These are phyloP conservation scores for Phytophthora citrophthora DNA, from an alignment of 352 stramenopile species.

Conservation along the genomic window DNA sequence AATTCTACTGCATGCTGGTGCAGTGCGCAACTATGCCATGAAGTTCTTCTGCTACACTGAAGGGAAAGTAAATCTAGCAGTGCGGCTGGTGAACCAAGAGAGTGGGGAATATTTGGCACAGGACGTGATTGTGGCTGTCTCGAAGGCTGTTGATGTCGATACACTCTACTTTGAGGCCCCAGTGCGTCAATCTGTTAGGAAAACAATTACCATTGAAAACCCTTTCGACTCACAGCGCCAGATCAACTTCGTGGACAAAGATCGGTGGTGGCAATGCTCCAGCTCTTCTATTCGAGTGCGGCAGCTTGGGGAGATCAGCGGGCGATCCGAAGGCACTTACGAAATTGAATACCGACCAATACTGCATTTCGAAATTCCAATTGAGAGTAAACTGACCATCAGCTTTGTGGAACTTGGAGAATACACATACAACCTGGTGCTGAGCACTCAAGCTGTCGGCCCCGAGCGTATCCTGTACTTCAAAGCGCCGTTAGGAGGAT, in stretches of 20 bases:
- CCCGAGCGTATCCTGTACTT: slow-evolving; percentile 83
- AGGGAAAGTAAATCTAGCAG: slow-evolving; percentile 49
- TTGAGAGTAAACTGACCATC: slow-evolving; percentile 75
- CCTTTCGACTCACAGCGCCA: slow-evolving; percentile 62
- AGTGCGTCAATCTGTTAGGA: slow-evolving; percentile 83
- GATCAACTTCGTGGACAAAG: slow-evolving; percentile 67
- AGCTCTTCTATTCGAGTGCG: slow-evolving; percentile 72
- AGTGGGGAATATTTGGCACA: slow-evolving; percentile 90
- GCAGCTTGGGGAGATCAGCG: slow-evolving; percentile 73
- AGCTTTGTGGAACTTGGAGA: slow-evolving; percentile 86
- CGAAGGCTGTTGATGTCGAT: slow-evolving; percentile 69
- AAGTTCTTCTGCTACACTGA: slow-evolving; percentile 92
- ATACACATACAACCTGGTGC: slow-evolving; percentile 86
- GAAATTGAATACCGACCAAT: slow-evolving; percentile 92
- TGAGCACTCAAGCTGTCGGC: slow-evolving; percentile 75
- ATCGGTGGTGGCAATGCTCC: slow-evolving; percentile 86
- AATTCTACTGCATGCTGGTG: slow-evolving; percentile 64
- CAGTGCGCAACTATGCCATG: slow-evolving; percentile 80
- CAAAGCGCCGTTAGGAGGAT: slow-evolving; percentile 77
- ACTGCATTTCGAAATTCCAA: slow-evolving; percentile 47
- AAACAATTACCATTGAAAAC: slow-evolving; percentile 91
- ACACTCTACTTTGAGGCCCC: slow-evolving; percentile 83
- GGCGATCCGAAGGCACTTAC: slow-evolving; percentile 80
- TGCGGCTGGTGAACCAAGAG: slow-evolving; percentile 84
- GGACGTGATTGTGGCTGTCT: slow-evolving; percentile 63